Conservation (phyloP, 805 yeast species). For the Ogataea salicorniae region DNA sequence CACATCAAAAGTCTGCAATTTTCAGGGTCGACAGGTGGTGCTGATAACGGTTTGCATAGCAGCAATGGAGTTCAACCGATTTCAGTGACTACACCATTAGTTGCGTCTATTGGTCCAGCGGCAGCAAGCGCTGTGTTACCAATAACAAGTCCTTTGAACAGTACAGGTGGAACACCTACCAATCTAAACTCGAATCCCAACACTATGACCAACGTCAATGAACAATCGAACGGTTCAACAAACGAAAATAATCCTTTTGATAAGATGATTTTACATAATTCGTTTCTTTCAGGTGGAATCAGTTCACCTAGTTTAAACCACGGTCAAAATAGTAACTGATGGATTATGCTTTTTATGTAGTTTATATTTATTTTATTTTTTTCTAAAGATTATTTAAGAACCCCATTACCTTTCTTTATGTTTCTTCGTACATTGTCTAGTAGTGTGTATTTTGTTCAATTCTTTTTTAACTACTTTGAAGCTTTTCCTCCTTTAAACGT, state of each 20-base stretch:
- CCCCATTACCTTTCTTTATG: no score
- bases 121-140: conserved; percentile 32
- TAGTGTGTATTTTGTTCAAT: no score
- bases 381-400: no score
- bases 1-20: conserved; percentile 20
- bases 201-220: background rate
- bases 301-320: background rate
- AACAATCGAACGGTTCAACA: background rate
- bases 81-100: conserved; percentile 32
- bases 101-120: conserved; percentile 32
- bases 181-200: background rate
- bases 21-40: conserved; percentile 1
- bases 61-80: conserved; percentile 7
- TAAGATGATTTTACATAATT: conserved; percentile 9
- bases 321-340: no score
- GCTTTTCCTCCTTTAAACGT: no score
- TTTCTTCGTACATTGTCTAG: no score
- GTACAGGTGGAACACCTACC: background rate
- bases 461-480: no score
- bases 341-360: no score
- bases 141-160: conserved; percentile 23
- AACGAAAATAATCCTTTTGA: conserved; percentile 24
- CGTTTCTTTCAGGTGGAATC: background rate
- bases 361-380: no score
- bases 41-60: conserved; percentile 4